phyloP scores from a whole-genome alignment of 148 eudicot species.

The Hydrangea macrophylla region DNA sequence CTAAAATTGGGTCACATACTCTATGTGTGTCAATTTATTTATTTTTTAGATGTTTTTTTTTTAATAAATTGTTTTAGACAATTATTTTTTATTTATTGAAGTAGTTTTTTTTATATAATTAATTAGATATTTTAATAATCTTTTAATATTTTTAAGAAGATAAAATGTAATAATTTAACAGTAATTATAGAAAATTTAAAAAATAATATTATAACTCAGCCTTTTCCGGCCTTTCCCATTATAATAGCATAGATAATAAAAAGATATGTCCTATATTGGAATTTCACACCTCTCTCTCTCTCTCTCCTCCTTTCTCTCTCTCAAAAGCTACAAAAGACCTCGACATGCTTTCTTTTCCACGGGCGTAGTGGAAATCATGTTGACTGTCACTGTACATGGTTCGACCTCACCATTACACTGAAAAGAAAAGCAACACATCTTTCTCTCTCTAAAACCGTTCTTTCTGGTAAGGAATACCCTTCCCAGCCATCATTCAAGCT shows the following conservation, averaged over 20 bases:
- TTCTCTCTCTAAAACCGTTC: slow-evolving; percentile 12
- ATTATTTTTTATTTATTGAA: too few species aligned
- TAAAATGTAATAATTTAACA: too few species aligned
- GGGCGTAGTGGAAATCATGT: slow-evolving; percentile 23
- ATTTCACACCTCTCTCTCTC: not conserved
- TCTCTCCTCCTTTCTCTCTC: not conserved
- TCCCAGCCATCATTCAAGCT: slow-evolving; percentile 10
- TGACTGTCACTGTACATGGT: slow-evolving; percentile 28
- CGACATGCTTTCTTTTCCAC: not conserved
- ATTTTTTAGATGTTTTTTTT: too few species aligned
- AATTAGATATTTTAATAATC: too few species aligned
- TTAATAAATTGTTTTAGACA: too few species aligned
- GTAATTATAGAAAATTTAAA: too few species aligned
- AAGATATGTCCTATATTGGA: not conserved
- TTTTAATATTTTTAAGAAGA: too few species aligned
- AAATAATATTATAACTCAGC: too few species aligned
- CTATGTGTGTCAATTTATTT: too few species aligned
- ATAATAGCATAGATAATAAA: not conserved
- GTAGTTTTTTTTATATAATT: too few species aligned
- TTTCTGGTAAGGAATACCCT: slow-evolving; percentile 23
- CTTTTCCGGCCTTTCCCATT: too few species aligned
- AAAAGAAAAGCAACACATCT: not conserved
- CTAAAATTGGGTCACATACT: too few species aligned
- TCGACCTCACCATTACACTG: slow-evolving; percentile 22
- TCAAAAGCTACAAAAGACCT: slow-evolving; percentile 10